A percentile compares a stretch with the other conserved stretches of the same genome.
phyloP scores from a whole-genome alignment of 495 filamentous ascomycete genomes.

The Aspergillus hancockii region DNA sequence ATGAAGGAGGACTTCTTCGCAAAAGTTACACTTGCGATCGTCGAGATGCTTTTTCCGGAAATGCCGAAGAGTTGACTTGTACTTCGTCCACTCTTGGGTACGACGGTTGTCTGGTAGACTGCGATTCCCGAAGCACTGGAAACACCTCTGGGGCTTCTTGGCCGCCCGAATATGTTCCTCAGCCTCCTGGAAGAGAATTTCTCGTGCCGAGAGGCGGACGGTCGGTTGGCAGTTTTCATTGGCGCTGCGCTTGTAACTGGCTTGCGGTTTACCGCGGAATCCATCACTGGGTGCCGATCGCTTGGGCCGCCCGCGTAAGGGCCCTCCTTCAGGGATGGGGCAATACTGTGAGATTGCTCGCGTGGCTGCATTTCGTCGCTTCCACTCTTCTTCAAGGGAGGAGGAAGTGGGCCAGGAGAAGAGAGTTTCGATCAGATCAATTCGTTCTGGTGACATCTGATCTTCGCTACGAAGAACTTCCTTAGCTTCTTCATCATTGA shows the following conservation, averaged over 20 bases:
- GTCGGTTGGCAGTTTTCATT: background rate
- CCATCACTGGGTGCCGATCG: constrained; percentile 16
- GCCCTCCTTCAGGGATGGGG: constrained; percentile 25
- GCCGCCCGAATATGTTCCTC: constrained; percentile 5
- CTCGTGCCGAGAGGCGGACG: background rate
- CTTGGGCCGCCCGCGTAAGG: constrained; percentile 26
- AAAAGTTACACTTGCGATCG: constrained; percentile 22
- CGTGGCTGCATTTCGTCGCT: constrained; percentile 23
- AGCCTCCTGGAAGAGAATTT: constrained; percentile 1
- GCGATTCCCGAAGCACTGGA: constrained; percentile 23
- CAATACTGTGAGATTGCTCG: constrained; percentile 24
- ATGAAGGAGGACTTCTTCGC: constrained; percentile 23
- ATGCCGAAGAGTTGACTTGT: constrained; percentile 25
- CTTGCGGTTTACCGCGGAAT: background rate
- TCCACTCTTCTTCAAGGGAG: constrained; percentile 28
- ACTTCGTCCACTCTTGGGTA: constrained; percentile 21
- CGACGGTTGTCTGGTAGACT: constrained; percentile 22
- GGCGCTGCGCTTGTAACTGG: background rate
- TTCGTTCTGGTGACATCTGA: constrained; percentile 25
- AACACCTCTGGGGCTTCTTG: constrained; percentile 13
- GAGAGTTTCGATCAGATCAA: constrained; percentile 28
- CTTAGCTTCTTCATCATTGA: constrained; percentile 25
- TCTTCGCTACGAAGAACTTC: constrained; percentile 23
- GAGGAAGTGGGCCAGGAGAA: constrained; percentile 30
- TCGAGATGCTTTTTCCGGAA: constrained; percentile 27